phyloP scores from a whole-genome alignment of 2,329 filamentous ascomycete genomes.

The Acrocalymma vagum region DNA sequence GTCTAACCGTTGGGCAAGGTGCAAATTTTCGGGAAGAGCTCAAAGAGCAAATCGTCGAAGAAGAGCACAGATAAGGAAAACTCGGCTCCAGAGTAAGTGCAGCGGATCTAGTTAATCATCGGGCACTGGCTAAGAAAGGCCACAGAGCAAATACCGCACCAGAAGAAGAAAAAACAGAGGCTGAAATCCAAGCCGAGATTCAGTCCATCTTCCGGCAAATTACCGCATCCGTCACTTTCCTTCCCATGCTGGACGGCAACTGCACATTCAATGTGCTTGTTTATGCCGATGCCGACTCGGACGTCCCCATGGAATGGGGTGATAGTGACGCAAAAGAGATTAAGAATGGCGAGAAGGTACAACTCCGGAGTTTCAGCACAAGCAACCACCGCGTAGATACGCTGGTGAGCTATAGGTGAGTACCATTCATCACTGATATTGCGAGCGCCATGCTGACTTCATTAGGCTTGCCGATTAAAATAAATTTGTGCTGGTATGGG shows the following conservation, averaged over 20 bases:
- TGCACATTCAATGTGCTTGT: slow-evolving; percentile 99
- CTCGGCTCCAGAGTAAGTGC: slow-evolving; percentile 60
- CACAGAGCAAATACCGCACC: slow-evolving; percentile 37
- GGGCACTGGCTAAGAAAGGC: slow-evolving; percentile 33
- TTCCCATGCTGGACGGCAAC: slow-evolving; percentile 91
- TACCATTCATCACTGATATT: not conserved
- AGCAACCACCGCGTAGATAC: slow-evolving; percentile 94
- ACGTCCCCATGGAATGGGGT: slow-evolving; percentile 97
- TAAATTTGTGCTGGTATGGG: too few relatives aligned
- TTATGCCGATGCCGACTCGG: slow-evolving; percentile 95
- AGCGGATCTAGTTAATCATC: not conserved
- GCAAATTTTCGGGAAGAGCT: slow-evolving; percentile 64
- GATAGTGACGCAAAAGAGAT: slow-evolving; percentile 99
- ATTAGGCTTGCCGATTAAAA: slow-evolving; percentile 36
- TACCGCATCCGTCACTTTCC: slow-evolving; percentile 94
- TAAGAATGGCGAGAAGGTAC: slow-evolving; percentile 90
- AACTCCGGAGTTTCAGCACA: slow-evolving; percentile 94
- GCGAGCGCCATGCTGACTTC: slow-evolving; percentile 13
- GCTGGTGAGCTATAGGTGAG: slow-evolving; percentile 83
- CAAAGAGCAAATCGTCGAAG: slow-evolving; percentile 59
- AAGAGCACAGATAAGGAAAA: slow-evolving; percentile 75
- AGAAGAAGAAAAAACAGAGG: slow-evolving; percentile 79
- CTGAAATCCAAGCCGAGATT: slow-evolving; percentile 94
- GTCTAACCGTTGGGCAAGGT: slow-evolving; percentile 55
- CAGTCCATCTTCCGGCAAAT: slow-evolving; percentile 98